Base-by-base conservation (phyloP, 2,329 filamentous ascomycete species). In the Alternaria arborescens region DNA sequence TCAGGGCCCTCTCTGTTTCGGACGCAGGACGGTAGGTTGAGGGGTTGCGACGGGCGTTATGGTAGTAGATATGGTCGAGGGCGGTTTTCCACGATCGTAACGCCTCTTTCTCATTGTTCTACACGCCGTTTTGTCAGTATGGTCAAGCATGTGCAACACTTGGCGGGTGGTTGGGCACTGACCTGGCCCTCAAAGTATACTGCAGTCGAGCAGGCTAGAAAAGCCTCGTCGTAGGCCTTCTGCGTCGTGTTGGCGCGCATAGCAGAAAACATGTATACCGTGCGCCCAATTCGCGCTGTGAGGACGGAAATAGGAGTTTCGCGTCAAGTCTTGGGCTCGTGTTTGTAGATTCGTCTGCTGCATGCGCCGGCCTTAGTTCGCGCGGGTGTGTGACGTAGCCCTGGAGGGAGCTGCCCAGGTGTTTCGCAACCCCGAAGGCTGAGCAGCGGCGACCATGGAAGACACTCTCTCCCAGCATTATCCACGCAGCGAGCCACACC, bases 221-320 rank as follows among this genome's bases (percentile, higher is more conserved):
- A 97, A 79, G 91, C 94, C 79, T 98, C 93, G 82, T 98, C 94
- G 82, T 98, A 98, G 57, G 93, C 97, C 86, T 97, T 97, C 82
- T 98, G 94, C 79, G 97, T 88, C 64, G 89, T 88, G 75, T 88
- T 88, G 78, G 82, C 82, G 75, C 84, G 83, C 81, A 85, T 86
- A 36, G 59, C 64, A 41, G 47, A 60, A 40, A 55, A 60, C 52
- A 58, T 61, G 40, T 51, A 46, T 43, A 34, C 26, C 20, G 61
- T 32, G 56, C 59, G 52, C 47, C 36, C 48, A 52, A 41, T 47
- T 28, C 50, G 60, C 48, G 60, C 54, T 52, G 73, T 82, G 80
- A 78, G 83, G 84, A 42, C 44, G 43, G 16, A 46, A 54, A 57
- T 43, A 46, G 28, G 56, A 55, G 55, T 60, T 48, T 56, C 57